Conservation (phyloP, 2,329 filamentous ascomycete species). For the Talaromyces islandicus region DNA sequence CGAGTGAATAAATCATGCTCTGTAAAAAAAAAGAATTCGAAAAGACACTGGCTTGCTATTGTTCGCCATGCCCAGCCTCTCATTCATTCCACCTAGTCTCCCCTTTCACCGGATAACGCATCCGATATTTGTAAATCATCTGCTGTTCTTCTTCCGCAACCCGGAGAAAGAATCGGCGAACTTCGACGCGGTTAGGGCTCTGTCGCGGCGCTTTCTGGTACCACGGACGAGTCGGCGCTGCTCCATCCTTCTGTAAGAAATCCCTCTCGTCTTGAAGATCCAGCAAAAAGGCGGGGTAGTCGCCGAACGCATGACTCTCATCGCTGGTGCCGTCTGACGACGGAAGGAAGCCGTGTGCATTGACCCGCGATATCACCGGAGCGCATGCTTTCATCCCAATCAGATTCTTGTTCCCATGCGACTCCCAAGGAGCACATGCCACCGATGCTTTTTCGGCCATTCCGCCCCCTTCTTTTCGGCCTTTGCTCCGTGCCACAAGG, state of each 20-base stretch:
- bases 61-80: not conserved
- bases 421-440: constrained; percentile 17
- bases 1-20: not conserved
- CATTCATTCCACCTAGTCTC: not conserved
- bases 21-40: not conserved
- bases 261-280: not conserved
- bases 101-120: constrained; percentile 1
- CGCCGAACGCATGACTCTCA: not conserved
- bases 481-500: not conserved
- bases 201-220: constrained; percentile 12
- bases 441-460: constrained; percentile 9
- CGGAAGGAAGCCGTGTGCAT: constrained; percentile 24
- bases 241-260: not conserved
- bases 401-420: constrained; percentile 12
- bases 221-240: constrained; percentile 5
- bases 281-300: not conserved
- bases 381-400: constrained; percentile 21
- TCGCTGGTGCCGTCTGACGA: constrained; percentile 24
- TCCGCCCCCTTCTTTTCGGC: not conserved
- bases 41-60: not conserved
- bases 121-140: constrained; percentile 16
- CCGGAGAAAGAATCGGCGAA: constrained; percentile 19
- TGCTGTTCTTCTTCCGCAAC: constrained; percentile 19
- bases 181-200: constrained; percentile 14
- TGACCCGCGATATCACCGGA: constrained; percentile 22